These are phyloP conservation scores for Colletotrichum gigasporum DNA, from an alignment of 2,329 filamentous ascomycete genomes.

Conservation along the genomic window DNA sequence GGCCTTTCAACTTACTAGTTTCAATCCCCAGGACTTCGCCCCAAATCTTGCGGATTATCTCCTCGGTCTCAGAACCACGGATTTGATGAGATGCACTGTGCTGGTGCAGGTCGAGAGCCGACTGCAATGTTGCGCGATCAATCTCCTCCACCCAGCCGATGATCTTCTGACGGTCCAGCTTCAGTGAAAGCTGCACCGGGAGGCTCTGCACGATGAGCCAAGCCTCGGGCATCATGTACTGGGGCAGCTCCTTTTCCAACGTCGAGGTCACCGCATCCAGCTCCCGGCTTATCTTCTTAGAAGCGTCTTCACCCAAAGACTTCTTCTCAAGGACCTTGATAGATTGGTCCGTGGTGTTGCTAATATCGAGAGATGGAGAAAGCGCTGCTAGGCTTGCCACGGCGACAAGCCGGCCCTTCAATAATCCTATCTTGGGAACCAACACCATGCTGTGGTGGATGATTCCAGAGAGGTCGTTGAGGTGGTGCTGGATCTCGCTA, in stretches of 20 bases:
- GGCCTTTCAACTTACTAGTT: not conserved
- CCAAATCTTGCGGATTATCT: slow-evolving; percentile 41
- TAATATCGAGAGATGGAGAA: not conserved
- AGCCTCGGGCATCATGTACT: slow-evolving; percentile 36
- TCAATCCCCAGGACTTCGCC: slow-evolving; percentile 47
- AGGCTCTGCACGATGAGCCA: slow-evolving; percentile 31
- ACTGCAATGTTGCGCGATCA: not conserved
- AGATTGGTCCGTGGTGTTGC: not conserved
- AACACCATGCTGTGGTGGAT: slow-evolving; percentile 5
- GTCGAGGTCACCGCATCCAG: not conserved
- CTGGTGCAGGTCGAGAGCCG: not conserved
- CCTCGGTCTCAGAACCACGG: not conserved
- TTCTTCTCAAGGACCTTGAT: not conserved
- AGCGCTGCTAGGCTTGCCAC: slow-evolving; percentile 1
- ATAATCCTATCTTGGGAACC: not conserved
- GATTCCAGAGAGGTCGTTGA: not conserved
- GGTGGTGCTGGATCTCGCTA: slow-evolving; percentile 18
- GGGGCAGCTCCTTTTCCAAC: slow-evolving; percentile 23
- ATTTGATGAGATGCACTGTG: not conserved
- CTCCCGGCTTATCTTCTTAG: not conserved
- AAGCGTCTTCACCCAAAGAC: not conserved
- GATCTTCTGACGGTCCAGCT: slow-evolving; percentile 31
- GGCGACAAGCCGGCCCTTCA: slow-evolving; percentile 3
- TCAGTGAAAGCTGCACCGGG: slow-evolving; percentile 33
- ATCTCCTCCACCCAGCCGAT: slow-evolving; percentile 8